These are phyloP conservation scores for Trichosporon sp. DNA, from an alignment of 1,284 basidiomycete species.

Conservation along the genomic window DNA sequence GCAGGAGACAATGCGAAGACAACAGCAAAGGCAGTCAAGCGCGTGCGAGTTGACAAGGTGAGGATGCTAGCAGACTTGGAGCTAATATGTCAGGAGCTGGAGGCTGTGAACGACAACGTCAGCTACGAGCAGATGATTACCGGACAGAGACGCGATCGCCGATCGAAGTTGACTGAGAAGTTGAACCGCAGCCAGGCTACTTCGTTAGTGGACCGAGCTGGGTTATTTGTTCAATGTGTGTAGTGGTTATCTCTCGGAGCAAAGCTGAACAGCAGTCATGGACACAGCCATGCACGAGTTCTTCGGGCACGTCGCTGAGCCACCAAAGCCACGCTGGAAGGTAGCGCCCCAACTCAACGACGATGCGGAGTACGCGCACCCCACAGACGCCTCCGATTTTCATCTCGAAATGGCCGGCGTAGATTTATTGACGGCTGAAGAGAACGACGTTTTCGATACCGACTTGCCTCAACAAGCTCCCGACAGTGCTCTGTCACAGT, in stretches of 20 bases:
- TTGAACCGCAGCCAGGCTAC: slow-evolving; percentile 4
- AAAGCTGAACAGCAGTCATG: slow-evolving; percentile 23
- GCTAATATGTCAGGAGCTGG: background rate
- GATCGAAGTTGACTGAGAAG: slow-evolving; percentile 5
- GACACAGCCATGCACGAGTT: slow-evolving; percentile 28
- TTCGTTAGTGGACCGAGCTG: slow-evolving; percentile 25
- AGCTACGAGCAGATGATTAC: slow-evolving; percentile 16
- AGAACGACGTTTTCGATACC: background rate
- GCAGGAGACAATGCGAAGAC: background rate
- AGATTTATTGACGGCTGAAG: background rate
- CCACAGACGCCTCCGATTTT: background rate
- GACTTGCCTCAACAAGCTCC: background rate
- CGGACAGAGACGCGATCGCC: background rate
- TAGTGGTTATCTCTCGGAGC: background rate
- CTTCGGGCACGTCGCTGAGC: slow-evolving; percentile 17
- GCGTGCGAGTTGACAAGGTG: slow-evolving; percentile 17
- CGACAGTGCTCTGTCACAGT: background rate
- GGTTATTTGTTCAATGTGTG: slow-evolving; percentile 27
- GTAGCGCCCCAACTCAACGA: slow-evolving; percentile 6
- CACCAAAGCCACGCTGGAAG: slow-evolving; percentile 32
- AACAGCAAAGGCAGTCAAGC: slow-evolving; percentile 18
- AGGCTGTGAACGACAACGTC: slow-evolving; percentile 17
- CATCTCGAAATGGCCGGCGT: background rate
- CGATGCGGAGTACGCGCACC: background rate
- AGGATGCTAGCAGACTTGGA: background rate